Base-by-base conservation (phyloP, 2,329 filamentous ascomycete species). In the Diaporthe ilicicola region DNA sequence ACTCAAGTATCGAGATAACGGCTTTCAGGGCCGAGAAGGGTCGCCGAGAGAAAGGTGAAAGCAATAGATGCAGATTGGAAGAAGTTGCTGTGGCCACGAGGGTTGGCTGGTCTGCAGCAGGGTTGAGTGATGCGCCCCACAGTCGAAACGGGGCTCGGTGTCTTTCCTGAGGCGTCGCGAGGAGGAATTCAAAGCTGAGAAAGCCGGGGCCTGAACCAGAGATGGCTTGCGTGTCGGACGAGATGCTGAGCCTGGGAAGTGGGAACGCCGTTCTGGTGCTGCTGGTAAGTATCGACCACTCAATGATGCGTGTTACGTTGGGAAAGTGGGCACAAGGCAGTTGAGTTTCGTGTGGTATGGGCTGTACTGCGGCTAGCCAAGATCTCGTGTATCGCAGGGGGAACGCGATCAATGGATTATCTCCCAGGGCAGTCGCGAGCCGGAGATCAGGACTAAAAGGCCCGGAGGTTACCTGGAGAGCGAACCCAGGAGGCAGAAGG, bases 381-480 rank as follows among this genome's bases (percentile, higher is more conserved):
- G 56, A 19, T 22, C 10, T 6, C 4, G 17, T 62, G 24, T 22
- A 9, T 22, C 32, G 59, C 34, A 44, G 42, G 29, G 22, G 27
- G 17, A 48, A 27, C 27, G 59, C 59, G 42, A 24, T 32, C 27
- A 27, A 27, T 12, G 27, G 24, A 34, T 34, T 24, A 19, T 42
- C 27, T 32, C 29, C n/a, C 13, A 50, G 44, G 44, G 59, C 59
- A 64, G 59, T 37, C 59, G 59, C 59, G 10, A 44, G 6, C n/a
- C n/a, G 59, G 13, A 19, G 22, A n/a, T 37, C 59, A 64, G 59
- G 59, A 64, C 27, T 6, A 64, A 64, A 64, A 64, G 59, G 42
- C 50, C 59, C 59, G 59, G 29, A 19, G n/a, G n/a, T 19, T 1
- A 34, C 29, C 29, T 37, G 13, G 6, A 37, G 29, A 6, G n/a